Conservation (phyloP, 768 basidiomycete species). For the Termitomyces sp. region DNA sequence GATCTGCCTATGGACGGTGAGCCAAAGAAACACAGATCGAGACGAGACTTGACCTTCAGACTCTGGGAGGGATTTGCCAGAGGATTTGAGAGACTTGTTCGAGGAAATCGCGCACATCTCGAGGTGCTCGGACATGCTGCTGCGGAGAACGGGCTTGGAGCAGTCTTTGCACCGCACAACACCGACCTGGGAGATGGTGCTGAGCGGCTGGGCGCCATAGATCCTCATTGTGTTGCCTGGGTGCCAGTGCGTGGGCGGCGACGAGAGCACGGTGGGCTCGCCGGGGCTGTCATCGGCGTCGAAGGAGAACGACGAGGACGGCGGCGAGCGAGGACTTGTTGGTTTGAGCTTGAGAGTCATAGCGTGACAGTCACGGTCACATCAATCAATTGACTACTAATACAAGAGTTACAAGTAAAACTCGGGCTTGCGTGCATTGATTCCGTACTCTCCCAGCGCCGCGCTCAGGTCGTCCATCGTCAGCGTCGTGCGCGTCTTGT, state of each 20-base stretch:
- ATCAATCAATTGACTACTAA: not conserved
- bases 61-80: slow-evolving; percentile 31
- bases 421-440: slow-evolving; percentile 90
- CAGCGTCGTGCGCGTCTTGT: slow-evolving; percentile 87
- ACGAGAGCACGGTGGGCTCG: slow-evolving; percentile 40
- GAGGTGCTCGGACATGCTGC: slow-evolving; percentile 70
- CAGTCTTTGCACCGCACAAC: slow-evolving; percentile 78
- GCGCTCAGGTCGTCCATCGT: slow-evolving; percentile 97
- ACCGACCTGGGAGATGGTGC: slow-evolving; percentile 51
- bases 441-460: slow-evolving; percentile 93
- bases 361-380: not conserved
- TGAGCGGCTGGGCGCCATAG: slow-evolving; percentile 74
- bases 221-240: slow-evolving; percentile 84
- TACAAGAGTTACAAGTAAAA: slow-evolving; percentile 68
- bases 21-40: not conserved
- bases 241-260: slow-evolving; percentile 83
- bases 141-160: slow-evolving; percentile 72
- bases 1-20: not conserved
- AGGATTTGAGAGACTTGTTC: slow-evolving; percentile 40
- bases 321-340: slow-evolving; percentile 21
- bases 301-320: slow-evolving; percentile 58
- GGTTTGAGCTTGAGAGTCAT: slow-evolving; percentile 44
- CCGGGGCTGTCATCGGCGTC: slow-evolving; percentile 34
- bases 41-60: slow-evolving; percentile 21
- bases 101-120: slow-evolving; percentile 32